Conservation (phyloP, 371 early-diverging fungal species). For the Lichtheimia ramosa region DNA sequence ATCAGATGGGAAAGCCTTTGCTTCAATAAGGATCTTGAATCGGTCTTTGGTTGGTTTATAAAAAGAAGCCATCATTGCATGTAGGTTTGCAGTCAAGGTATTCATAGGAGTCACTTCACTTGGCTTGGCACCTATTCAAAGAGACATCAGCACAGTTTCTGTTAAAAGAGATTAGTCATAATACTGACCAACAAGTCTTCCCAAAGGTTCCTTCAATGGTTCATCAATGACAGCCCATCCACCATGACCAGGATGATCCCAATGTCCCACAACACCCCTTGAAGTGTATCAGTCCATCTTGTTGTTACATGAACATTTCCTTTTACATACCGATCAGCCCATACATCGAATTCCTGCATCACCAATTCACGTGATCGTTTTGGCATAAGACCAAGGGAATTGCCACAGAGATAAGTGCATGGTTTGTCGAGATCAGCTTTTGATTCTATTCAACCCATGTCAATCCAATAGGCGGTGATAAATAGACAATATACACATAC, state of each 20-base stretch:
- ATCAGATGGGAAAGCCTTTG: constrained; percentile 94
- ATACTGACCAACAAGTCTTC: constrained; percentile 74
- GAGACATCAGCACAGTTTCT: background rate
- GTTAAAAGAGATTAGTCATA: background rate
- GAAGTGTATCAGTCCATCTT: background rate
- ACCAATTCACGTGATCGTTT: constrained; percentile 64
- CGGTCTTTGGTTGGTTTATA: constrained; percentile 79
- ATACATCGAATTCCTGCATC: constrained; percentile 88
- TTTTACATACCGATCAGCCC: constrained; percentile 63
- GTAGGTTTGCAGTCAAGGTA: constrained; percentile 90
- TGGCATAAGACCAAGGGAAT: constrained; percentile 92
- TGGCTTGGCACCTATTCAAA: constrained; percentile 66
- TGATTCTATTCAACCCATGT: constrained; percentile 5
- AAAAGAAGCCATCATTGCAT: constrained; percentile 88
- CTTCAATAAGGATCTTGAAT: constrained; percentile 90
- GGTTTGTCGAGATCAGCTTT: constrained; percentile 34
- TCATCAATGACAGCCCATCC: constrained; percentile 92
- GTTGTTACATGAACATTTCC: background rate
- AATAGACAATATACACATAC: background rate
- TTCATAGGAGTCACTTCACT: constrained; percentile 91
- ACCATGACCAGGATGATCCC: constrained; percentile 77
- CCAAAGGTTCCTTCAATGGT: constrained; percentile 66
- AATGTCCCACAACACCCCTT: constrained; percentile 88
- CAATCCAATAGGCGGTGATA: too few relatives aligned
- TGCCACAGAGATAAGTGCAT: constrained; percentile 88